These are phyloP conservation scores for Davidsoniella eucalypti DNA, from an alignment of 2,329 filamentous ascomycete genomes.

Conservation along the genomic window DNA sequence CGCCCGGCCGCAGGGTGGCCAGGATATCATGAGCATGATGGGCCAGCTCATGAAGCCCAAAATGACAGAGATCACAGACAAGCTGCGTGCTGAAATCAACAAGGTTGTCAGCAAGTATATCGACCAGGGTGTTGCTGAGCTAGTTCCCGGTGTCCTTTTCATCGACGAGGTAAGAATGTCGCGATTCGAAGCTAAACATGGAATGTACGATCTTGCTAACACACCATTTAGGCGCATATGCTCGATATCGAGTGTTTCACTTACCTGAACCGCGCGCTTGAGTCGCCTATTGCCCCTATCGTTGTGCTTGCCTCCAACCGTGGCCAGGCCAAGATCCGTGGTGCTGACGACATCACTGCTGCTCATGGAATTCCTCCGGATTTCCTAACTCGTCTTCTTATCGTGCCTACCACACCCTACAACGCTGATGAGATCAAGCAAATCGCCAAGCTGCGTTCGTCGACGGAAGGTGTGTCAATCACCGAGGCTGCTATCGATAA, in stretches of 20 bases:
- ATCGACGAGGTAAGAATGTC: slow-evolving; percentile 68
- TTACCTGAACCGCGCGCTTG: slow-evolving; percentile 94
- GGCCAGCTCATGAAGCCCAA: slow-evolving; percentile 98
- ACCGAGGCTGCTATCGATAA: slow-evolving; percentile 73
- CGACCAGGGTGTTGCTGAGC: slow-evolving; percentile 90
- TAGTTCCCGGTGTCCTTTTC: slow-evolving; percentile 95
- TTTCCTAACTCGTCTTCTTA: slow-evolving; percentile 82
- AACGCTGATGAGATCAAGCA: slow-evolving; percentile 75
- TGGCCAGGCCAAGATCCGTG: slow-evolving; percentile 82
- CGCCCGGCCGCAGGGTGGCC: slow-evolving; percentile 82
- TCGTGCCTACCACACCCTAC: slow-evolving; percentile 89
- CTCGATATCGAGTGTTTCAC: slow-evolving; percentile 98
- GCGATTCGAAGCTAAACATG: background rate
- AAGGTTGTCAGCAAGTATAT: slow-evolving; percentile 99
- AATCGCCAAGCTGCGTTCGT: slow-evolving; percentile 72
- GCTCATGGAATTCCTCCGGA: slow-evolving; percentile 91
- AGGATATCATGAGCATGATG: slow-evolving; percentile 99
- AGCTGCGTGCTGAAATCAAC: slow-evolving; percentile 90
- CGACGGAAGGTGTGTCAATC: slow-evolving; percentile 65
- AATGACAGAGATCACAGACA: slow-evolving; percentile 99
- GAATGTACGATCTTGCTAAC: background rate
- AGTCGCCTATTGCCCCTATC: slow-evolving; percentile 86
- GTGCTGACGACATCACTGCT: slow-evolving; percentile 64
- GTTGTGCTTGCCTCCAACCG: slow-evolving; percentile 96
- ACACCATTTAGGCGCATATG: slow-evolving; percentile 61